Evolutionary conservation across 176 grass and related monocot genomes (phyloP).

Genomic region (Carex cristatella): DNA sequence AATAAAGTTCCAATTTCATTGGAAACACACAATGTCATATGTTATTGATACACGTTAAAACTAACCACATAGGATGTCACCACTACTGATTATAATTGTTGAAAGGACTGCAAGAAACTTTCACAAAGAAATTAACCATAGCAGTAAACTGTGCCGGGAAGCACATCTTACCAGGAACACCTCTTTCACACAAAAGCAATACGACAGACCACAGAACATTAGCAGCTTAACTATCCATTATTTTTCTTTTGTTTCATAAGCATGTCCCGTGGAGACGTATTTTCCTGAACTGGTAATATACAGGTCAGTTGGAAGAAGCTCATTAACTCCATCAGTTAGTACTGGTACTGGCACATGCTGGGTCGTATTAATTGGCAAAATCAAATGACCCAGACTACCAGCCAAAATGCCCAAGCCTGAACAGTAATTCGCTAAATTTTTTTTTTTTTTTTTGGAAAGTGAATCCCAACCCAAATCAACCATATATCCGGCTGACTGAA

Average conservation of each 20-base stretch:
- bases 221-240: background rate
- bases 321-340: background rate
- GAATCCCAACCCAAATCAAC: background rate
- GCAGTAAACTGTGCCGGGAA: background rate
- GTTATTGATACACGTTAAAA: background rate
- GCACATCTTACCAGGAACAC: background rate
- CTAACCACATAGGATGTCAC: background rate
- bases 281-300: background rate
- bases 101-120: background rate
- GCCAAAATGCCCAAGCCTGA: background rate
- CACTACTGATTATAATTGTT: background rate
- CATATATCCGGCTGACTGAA: background rate
- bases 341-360: background rate
- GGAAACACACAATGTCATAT: background rate
- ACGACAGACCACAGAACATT: background rate
- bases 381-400: background rate
- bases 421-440: background rate
- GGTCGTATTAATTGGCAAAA: background rate
- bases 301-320: background rate
- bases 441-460: background rate
- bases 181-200: background rate
- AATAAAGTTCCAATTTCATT: background rate
- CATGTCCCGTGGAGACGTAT: background rate
- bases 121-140: background rate
- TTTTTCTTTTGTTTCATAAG: background rate